Evolutionary conservation across 768 basidiomycete genomes (phyloP).

Genomic region (Phlebiopsis flavidoalba): DNA sequence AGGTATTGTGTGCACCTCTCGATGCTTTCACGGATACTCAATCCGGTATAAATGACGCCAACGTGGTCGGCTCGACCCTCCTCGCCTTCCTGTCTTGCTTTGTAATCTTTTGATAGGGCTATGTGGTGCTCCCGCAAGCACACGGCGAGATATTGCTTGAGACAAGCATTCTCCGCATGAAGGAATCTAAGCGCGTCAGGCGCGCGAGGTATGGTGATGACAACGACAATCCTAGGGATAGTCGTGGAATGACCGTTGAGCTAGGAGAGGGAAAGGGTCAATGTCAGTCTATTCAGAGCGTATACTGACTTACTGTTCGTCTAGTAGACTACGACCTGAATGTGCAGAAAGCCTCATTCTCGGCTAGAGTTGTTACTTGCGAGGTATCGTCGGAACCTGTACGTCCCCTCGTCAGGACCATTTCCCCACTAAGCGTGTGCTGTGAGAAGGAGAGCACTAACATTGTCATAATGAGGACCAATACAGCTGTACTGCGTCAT

Average conservation of each 20-base stretch:
- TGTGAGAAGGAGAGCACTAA: conserved; percentile 25
- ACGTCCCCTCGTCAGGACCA: background rate
- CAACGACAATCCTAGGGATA: conserved; percentile 80
- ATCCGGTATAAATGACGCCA: conserved; percentile 77
- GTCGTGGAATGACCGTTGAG: conserved; percentile 72
- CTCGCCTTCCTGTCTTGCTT: conserved; percentile 25
- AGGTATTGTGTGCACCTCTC: conserved; percentile 62
- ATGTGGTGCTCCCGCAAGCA: conserved; percentile 88
- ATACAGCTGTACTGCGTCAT: conserved; percentile 51
- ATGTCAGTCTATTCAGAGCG: background rate
- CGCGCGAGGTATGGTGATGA: conserved; percentile 70
- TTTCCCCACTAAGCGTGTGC: conserved; percentile 6
- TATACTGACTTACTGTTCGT: conserved; percentile 62
- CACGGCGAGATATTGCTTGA: conserved; percentile 87
- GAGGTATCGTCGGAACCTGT: conserved; percentile 56
- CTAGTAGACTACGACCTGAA: conserved; percentile 60
- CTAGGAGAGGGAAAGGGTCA: conserved; percentile 39
- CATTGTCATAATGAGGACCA: conserved; percentile 87
- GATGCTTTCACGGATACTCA: conserved; percentile 66
- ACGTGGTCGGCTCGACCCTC: conserved; percentile 45
- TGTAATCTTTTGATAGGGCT: conserved; percentile 62
- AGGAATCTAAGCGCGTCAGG: conserved; percentile 79
- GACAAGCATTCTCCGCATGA: conserved; percentile 88
- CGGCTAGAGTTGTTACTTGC: conserved; percentile 59
- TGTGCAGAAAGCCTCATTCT: conserved; percentile 75